Evolutionary conservation across 768 basidiomycete genomes (phyloP).

Genomic region (Auricularia heimuer): DNA sequence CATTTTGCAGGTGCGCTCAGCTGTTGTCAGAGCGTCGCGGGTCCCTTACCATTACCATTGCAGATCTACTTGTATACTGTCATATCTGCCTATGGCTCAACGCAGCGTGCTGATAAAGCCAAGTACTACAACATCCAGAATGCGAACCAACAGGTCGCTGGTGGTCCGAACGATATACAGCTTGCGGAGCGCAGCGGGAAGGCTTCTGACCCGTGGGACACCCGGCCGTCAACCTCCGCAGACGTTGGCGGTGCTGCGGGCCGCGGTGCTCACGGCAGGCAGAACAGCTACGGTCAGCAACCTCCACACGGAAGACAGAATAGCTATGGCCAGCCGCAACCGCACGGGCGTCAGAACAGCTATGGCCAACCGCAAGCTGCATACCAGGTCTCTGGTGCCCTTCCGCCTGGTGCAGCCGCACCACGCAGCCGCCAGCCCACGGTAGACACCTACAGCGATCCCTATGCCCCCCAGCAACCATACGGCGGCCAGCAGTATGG

Average conservation of each 20-base stretch:
- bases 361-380: neutral
- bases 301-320: slow-evolving; percentile 34
- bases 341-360: slow-evolving; percentile 13
- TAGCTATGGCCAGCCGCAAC: slow-evolving; percentile 24
- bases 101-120: slow-evolving; percentile 71
- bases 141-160: neutral
- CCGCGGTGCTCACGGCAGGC: slow-evolving; percentile 39
- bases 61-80: slow-evolving; percentile 43
- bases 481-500: neutral
- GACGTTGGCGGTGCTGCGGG: slow-evolving; percentile 19
- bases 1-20: slow-evolving; percentile 57
- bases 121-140: slow-evolving; percentile 49
- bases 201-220: slow-evolving; percentile 41
- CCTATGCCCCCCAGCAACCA: neutral
- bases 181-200: slow-evolving; percentile 55
- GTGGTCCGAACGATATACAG: slow-evolving; percentile 39
- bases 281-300: slow-evolving; percentile 19
- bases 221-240: slow-evolving; percentile 37
- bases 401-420: neutral
- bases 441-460: neutral
- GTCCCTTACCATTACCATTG: slow-evolving; percentile 21
- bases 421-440: neutral
- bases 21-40: slow-evolving; percentile 28
- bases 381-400: neutral
- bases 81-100: slow-evolving; percentile 53